phyloP scores from a whole-genome alignment of 345 rosid species.

The Gossypium arboreum region DNA sequence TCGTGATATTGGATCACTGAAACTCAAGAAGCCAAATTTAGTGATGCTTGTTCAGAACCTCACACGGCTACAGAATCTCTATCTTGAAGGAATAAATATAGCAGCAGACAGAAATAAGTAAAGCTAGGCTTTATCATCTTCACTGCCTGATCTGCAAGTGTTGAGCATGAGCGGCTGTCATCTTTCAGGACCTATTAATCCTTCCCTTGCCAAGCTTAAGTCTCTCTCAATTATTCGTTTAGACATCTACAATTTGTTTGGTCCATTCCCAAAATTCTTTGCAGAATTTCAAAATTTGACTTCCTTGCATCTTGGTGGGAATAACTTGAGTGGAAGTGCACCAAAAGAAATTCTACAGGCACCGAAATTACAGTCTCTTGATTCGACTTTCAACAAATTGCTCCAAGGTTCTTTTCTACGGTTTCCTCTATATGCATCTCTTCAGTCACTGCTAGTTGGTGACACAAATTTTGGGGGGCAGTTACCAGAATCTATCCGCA shows the following conservation, averaged over 20 bases:
- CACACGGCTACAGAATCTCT: slow-evolving; percentile 12
- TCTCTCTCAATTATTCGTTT: slow-evolving; percentile 29
- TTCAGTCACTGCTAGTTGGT: slow-evolving; percentile 25
- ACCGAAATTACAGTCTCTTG: slow-evolving; percentile 24
- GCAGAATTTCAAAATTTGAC: slow-evolving; percentile 20
- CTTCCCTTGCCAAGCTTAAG: slow-evolving; percentile 21
- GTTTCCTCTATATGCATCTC: slow-evolving; percentile 14
- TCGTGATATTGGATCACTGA: background rate
- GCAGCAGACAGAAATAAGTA: slow-evolving; percentile 27
- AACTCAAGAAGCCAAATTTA: slow-evolving; percentile 34
- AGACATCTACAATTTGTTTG: slow-evolving; percentile 7
- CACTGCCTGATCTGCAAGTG: slow-evolving; percentile 25
- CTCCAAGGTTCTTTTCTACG: slow-evolving; percentile 25
- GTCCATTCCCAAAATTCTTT: slow-evolving; percentile 30
- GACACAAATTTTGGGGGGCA: slow-evolving; percentile 24
- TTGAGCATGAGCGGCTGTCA: slow-evolving; percentile 42
- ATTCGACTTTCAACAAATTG: slow-evolving; percentile 9
- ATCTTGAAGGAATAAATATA: slow-evolving; percentile 35
- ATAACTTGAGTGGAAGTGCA: slow-evolving; percentile 20
- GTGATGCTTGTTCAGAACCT: slow-evolving; percentile 25
- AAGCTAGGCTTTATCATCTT: slow-evolving; percentile 28
- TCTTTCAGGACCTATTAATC: slow-evolving; percentile 28
- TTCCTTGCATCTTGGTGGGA: background rate
- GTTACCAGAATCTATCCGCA: slow-evolving; percentile 23
- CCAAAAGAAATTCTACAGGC: slow-evolving; percentile 25